Conservation (phyloP, 1,139 yeast genomes). For the Pichia sp. region DNA sequence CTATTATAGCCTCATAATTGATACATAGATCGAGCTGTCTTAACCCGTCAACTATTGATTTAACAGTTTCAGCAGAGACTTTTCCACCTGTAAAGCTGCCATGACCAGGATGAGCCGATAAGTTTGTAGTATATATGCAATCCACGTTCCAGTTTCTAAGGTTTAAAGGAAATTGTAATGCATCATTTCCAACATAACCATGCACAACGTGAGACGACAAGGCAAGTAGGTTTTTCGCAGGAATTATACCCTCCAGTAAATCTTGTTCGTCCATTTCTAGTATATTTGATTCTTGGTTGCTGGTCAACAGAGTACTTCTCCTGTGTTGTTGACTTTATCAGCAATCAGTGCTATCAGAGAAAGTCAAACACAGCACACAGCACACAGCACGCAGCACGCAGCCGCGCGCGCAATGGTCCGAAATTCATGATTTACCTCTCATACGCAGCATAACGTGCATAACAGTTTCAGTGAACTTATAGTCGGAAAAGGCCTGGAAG, state of each 20-base stretch:
- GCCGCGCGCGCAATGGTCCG: no score
- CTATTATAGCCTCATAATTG: conserved; percentile 42
- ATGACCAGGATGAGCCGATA: conserved; percentile 65
- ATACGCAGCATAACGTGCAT: no score
- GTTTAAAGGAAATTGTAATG: conserved; percentile 59
- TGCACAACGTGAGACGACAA: conserved; percentile 64
- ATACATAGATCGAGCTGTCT: conserved; percentile 22
- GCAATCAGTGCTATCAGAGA: no score
- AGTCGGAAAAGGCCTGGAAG: no score
- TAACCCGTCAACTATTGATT: conserved; percentile 30
- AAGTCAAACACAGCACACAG: no score
- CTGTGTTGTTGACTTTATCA: no score
- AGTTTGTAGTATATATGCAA: conserved; percentile 54
- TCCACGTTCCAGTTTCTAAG: conserved; percentile 64
- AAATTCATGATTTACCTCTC: no score
- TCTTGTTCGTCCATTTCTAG: not conserved
- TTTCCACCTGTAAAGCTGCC: conserved; percentile 38
- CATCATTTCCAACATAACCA: conserved; percentile 61
- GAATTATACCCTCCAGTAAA: not conserved
- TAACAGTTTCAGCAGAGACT: conserved; percentile 24
- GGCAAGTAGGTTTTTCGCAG: conserved; percentile 25
- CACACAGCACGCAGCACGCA: no score
- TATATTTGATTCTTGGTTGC: no score
- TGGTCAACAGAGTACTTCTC: no score
- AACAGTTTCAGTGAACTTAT: no score